Conservation (phyloP, 2,329 filamentous ascomycete genomes). For the Incumbomyces lentus region DNA sequence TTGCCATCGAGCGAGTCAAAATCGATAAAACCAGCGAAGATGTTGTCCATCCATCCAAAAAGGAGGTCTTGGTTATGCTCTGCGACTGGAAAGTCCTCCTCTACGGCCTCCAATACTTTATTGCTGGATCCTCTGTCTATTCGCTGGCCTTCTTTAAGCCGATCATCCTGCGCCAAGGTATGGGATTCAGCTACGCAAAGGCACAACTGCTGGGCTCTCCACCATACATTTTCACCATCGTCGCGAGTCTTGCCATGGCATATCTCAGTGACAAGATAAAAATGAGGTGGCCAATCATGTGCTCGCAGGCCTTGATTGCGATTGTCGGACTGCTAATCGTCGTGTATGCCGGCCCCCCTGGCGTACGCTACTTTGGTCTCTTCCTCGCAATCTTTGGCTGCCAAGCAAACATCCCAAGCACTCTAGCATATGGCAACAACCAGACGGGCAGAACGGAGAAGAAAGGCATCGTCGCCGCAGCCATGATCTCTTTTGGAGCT, state of each 20-base stretch:
- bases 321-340: slow-evolving; percentile 52
- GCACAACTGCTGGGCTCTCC: slow-evolving; percentile 64
- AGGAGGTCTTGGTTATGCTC: slow-evolving; percentile 9
- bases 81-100: slow-evolving; percentile 13
- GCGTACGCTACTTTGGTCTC: slow-evolving; percentile 59
- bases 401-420: slow-evolving; percentile 63
- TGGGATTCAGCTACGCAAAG: slow-evolving; percentile 54
- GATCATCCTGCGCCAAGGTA: slow-evolving; percentile 53
- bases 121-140: slow-evolving; percentile 35
- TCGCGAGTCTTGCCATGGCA: slow-evolving; percentile 50
- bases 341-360: slow-evolving; percentile 32
- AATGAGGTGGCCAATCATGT: slow-evolving; percentile 55
- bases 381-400: slow-evolving; percentile 64
- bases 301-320: slow-evolving; percentile 55
- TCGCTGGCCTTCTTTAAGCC: slow-evolving; percentile 70
- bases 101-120: slow-evolving; percentile 9
- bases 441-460: slow-evolving; percentile 8
- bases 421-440: slow-evolving; percentile 50
- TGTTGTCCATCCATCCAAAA: slow-evolving; percentile 7
- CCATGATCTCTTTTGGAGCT: slow-evolving; percentile 11
- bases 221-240: slow-evolving; percentile 51
- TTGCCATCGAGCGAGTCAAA: slow-evolving; percentile 6
- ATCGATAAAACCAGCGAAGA: slow-evolving; percentile 5
- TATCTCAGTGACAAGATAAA: slow-evolving; percentile 58
- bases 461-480: slow-evolving; percentile 10